A percentile compares a stretch with the other conserved stretches of the same genome.
These are phyloP conservation scores for Phytophthora multivora DNA, from an alignment of 352 stramenopile species.

Conservation along the genomic window DNA sequence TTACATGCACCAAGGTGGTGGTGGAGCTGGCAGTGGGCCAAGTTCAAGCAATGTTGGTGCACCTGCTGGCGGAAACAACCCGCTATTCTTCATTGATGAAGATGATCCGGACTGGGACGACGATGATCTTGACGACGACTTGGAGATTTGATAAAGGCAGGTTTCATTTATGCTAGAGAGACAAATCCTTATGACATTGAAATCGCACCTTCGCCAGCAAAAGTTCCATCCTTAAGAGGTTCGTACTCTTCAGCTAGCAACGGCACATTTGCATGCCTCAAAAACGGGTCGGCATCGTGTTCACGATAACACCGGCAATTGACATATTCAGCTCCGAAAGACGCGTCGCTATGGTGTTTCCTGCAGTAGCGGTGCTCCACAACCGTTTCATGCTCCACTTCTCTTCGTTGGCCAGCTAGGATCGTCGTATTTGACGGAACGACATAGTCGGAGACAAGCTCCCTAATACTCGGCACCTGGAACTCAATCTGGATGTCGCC, in stretches of 20 bases:
- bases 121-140: constrained; percentile 62
- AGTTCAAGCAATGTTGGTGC: not conserved
- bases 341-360: not conserved
- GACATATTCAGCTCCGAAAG: constrained; percentile 20
- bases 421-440: constrained; percentile 24
- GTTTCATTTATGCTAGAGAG: no score
- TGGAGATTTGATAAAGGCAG: constrained; percentile 40
- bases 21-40: not conserved
- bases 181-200: not conserved
- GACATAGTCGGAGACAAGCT: constrained; percentile 21
- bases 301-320: constrained; percentile 19
- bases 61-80: constrained; percentile 26
- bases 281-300: constrained; percentile 4
- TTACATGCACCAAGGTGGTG: constrained; percentile 66
- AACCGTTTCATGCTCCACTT: constrained; percentile 2
- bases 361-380: constrained; percentile 16
- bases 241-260: constrained; percentile 19
- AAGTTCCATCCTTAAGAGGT: not conserved
- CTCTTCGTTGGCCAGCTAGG: constrained; percentile 3
- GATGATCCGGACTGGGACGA: constrained; percentile 82
- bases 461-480: constrained; percentile 18
- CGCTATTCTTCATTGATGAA: constrained; percentile 80
- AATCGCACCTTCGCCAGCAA: not conserved
- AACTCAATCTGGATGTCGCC: constrained; percentile 27
- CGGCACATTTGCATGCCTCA: constrained; percentile 19